phyloP scores from a whole-genome alignment of 2,329 filamentous ascomycete genomes.

The Periglandula ipomoeae region DNA sequence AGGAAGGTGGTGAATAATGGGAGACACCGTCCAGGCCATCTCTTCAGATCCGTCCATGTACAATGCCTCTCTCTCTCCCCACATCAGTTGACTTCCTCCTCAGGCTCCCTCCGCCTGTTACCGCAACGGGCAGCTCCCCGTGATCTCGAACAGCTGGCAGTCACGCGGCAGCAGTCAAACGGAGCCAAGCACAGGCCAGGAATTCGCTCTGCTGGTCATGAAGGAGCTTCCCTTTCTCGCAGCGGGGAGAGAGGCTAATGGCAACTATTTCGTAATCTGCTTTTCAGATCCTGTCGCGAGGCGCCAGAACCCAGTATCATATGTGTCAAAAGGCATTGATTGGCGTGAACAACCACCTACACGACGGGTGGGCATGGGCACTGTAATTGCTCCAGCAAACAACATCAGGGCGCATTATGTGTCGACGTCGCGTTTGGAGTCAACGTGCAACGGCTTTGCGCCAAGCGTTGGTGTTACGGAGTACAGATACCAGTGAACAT shows the following conservation, averaged over 20 bases:
- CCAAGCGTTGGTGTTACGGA: not conserved
- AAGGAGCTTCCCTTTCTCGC: too few relatives aligned
- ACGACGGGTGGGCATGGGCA: too few relatives aligned
- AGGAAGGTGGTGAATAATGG: not conserved
- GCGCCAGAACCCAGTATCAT: too few relatives aligned
- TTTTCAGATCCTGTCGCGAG: too few relatives aligned
- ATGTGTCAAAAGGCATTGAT: too few relatives aligned
- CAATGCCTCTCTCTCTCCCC: not conserved
- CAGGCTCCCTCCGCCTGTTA: not conserved
- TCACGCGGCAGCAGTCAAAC: slow-evolving; percentile 5
- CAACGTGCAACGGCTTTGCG: not conserved
- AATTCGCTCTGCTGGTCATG: not conserved
- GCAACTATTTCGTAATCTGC: too few relatives aligned
- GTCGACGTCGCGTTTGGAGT: too few relatives aligned
- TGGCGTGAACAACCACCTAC: too few relatives aligned
- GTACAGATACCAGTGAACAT: not conserved
- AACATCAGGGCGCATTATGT: too few relatives aligned
- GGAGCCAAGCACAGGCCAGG: not conserved
- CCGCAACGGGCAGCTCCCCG: slow-evolving; percentile 3
- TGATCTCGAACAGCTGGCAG: slow-evolving; percentile 7
- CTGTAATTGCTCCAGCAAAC: too few relatives aligned
- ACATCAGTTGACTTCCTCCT: not conserved
- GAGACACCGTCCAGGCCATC: not conserved
- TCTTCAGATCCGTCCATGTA: not conserved
- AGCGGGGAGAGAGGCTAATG: too few relatives aligned